These are phyloP conservation scores for Phytophthora cryptogea DNA, from an alignment of 352 stramenopile species.

Conservation along the genomic window DNA sequence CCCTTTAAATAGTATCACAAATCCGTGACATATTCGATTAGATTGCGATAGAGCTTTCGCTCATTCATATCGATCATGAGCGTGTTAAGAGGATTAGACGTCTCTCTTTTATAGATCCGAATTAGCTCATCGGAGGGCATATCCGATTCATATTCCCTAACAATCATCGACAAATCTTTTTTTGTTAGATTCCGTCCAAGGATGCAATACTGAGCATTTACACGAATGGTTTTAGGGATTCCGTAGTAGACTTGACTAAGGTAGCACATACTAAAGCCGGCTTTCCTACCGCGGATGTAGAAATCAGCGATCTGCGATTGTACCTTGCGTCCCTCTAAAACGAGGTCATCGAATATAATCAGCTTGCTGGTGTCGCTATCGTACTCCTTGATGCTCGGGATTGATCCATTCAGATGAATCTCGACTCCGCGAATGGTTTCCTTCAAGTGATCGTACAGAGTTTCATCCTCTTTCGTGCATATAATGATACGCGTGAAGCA, in stretches of 20 bases:
- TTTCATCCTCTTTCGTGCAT: neutral
- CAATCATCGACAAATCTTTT: neutral
- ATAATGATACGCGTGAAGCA: neutral
- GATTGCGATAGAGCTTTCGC: constrained; percentile 20
- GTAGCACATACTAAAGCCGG: neutral
- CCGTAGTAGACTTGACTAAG: neutral
- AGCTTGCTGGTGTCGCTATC: neutral
- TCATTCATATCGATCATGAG: constrained; percentile 32
- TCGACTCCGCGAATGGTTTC: neutral
- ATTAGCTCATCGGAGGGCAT: too few relatives aligned
- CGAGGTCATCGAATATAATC: neutral
- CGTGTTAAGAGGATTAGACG: constrained; percentile 7
- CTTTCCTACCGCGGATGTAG: neutral
- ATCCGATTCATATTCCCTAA: too few relatives aligned
- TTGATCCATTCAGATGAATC: neutral
- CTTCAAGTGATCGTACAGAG: constrained; percentile 1
- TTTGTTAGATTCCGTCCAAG: neutral
- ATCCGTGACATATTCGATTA: constrained; percentile 25
- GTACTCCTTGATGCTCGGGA: neutral
- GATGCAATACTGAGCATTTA: neutral
- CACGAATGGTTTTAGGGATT: neutral
- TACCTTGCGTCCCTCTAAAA: neutral
- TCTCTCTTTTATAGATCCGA: constrained; percentile 17
- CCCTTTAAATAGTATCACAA: too few relatives aligned
- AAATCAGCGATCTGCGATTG: neutral